phyloP scores from a whole-genome alignment of 805 yeast genomes.

The Lipomyces oligophaga region DNA sequence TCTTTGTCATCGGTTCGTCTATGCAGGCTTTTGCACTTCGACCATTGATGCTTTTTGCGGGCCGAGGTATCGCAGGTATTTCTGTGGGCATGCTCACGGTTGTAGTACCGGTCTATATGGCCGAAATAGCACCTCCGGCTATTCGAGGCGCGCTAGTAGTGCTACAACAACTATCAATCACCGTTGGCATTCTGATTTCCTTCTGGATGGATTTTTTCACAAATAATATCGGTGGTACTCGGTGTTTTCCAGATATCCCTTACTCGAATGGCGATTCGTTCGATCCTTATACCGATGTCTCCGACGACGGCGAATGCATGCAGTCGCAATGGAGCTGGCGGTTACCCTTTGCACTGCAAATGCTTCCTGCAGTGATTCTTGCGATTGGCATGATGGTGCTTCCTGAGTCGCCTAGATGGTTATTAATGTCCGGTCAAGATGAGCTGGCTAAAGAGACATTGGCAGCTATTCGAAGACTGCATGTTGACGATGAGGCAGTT shows the following conservation, averaged over 20 bases:
- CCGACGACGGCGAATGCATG: constrained; percentile 11
- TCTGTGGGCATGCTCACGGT: constrained; percentile 49
- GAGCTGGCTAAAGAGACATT: constrained; percentile 46
- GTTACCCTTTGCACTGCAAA: constrained; percentile 57
- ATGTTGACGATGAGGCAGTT: constrained; percentile 13
- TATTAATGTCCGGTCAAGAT: constrained; percentile 52
- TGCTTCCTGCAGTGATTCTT: constrained; percentile 49
- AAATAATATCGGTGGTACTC: constrained; percentile 42
- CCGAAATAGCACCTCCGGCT: constrained; percentile 32
- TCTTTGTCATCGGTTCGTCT: constrained; percentile 24
- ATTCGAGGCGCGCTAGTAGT: constrained; percentile 32
- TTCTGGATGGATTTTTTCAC: constrained; percentile 43
- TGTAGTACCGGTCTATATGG: constrained; percentile 42
- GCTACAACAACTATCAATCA: constrained; percentile 33
- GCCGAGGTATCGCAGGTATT: constrained; percentile 48
- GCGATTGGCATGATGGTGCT: constrained; percentile 42
- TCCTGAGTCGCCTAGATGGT: constrained; percentile 49
- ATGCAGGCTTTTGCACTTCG: constrained; percentile 35
- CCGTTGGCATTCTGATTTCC: constrained; percentile 36
- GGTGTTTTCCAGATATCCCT: constrained; percentile 15
- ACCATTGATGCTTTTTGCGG: constrained; percentile 40
- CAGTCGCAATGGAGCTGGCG: constrained; percentile 51
- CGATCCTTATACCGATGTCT: constrained; percentile 16
- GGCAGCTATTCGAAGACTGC: constrained; percentile 2
- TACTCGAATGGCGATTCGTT: constrained; percentile 14